Evolutionary conservation across 179 eudicot genomes (phyloP).

Genomic region (Spinacia oleracea): DNA sequence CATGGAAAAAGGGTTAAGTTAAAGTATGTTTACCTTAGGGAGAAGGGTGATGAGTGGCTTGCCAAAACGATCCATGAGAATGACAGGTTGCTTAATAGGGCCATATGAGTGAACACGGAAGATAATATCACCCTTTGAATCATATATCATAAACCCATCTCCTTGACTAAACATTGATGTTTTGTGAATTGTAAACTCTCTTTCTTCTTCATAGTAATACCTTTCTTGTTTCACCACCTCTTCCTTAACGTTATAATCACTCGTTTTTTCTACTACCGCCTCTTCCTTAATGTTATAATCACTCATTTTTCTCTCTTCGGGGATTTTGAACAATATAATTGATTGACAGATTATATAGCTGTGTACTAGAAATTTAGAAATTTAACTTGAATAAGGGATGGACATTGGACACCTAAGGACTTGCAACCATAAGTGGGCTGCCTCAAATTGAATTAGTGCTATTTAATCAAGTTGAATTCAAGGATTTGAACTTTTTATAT

Average conservation of each 20-base stretch:
- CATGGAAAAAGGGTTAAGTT: background rate
- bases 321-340: too few relatives aligned
- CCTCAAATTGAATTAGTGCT: conserved; percentile 2
- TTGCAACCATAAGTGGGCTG: background rate
- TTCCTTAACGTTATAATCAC: background rate
- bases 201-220: conserved; percentile 23
- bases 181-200: conserved; percentile 33
- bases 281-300: background rate
- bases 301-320: background rate
- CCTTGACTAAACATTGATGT: conserved; percentile 33
- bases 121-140: conserved; percentile 16
- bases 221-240: conserved; percentile 22
- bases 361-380: background rate
- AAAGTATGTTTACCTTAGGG: conserved; percentile 26
- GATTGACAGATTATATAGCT: background rate
- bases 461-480: background rate
- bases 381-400: background rate
- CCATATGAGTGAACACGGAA: conserved; percentile 29
- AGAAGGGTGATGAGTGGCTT: conserved; percentile 34
- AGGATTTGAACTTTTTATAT: too few relatives aligned
- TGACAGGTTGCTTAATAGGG: conserved; percentile 4
- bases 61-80: conserved; percentile 32
- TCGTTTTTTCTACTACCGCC: background rate
- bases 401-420: background rate
- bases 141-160: conserved; percentile 31